Percentiles rank a stretch among this genome's conserved stretches.
These are phyloP conservation scores for Didymella arachidicola DNA, from an alignment of 2,329 filamentous ascomycete genomes.

Conservation along the genomic window DNA sequence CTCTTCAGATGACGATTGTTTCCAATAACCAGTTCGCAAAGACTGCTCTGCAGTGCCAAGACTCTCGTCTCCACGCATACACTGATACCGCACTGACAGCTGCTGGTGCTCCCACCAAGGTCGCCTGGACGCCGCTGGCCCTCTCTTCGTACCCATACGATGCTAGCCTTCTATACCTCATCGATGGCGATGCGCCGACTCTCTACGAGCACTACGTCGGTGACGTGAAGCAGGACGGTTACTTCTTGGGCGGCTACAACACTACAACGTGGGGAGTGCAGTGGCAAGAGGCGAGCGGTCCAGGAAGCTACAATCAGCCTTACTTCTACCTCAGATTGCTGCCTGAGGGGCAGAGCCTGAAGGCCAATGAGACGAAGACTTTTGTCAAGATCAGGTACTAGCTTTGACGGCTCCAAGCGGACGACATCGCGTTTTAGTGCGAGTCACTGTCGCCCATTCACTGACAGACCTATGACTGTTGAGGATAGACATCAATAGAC, in stretches of 20 bases:
- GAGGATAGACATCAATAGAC: background rate
- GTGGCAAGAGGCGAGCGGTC: slow-evolving; percentile 19
- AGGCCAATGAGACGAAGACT: slow-evolving; percentile 26
- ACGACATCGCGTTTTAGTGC: background rate
- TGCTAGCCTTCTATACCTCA: slow-evolving; percentile 26
- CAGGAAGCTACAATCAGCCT: slow-evolving; percentile 15
- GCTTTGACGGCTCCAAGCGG: background rate
- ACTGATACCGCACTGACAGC: slow-evolving; percentile 21
- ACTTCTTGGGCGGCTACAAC: slow-evolving; percentile 1
- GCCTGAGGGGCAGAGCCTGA: slow-evolving; percentile 19
- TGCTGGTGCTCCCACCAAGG: slow-evolving; percentile 21
- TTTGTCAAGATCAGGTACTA: slow-evolving; percentile 24
- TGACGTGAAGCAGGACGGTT: slow-evolving; percentile 30
- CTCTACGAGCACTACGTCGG: slow-evolving; percentile 25
- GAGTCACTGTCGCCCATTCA: background rate
- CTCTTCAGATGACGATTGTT: slow-evolving; percentile 28
- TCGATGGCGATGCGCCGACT: slow-evolving; percentile 21
- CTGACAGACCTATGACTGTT: background rate
- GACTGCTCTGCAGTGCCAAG: slow-evolving; percentile 25
- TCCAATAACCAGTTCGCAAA: slow-evolving; percentile 27
- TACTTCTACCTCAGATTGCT: slow-evolving; percentile 29
- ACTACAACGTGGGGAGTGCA: slow-evolving; percentile 22
- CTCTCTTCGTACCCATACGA: slow-evolving; percentile 28
- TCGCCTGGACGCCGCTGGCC: slow-evolving; percentile 24
- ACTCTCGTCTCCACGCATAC: slow-evolving; percentile 18